Percentiles rank a stretch among this genome's conserved stretches.
Evolutionary conservation across 345 rosid genomes (phyloP).

Genomic region (Moricandia moricandioides): DNA sequence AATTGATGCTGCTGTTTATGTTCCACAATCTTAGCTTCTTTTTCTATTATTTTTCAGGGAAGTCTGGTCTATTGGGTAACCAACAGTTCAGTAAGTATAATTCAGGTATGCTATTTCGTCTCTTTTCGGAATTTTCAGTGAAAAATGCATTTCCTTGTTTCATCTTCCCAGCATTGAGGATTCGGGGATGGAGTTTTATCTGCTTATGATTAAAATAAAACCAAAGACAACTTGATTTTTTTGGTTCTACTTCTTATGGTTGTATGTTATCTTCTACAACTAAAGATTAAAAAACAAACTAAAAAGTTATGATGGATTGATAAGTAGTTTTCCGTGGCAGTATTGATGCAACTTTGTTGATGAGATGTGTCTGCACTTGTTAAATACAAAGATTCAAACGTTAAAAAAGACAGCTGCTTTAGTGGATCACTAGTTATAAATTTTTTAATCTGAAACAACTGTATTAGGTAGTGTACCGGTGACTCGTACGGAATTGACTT

Average conservation of each 20-base stretch:
- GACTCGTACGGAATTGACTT: not conserved
- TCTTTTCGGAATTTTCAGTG: not conserved
- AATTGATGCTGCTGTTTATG: not conserved
- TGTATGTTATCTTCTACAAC: not conserved
- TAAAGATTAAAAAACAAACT: not conserved
- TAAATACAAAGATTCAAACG: not conserved
- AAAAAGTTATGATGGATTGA: not conserved
- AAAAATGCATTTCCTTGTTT: not conserved
- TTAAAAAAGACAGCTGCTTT: not conserved
- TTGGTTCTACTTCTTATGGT: not conserved
- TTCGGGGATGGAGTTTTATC: no score
- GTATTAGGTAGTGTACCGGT: not conserved
- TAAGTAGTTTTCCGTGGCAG: not conserved
- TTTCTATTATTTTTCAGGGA: constrained; percentile 52
- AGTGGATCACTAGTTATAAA: not conserved
- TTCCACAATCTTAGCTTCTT: not conserved
- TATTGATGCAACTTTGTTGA: constrained; percentile 3
- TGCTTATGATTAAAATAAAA: not conserved
- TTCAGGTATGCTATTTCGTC: constrained; percentile 57
- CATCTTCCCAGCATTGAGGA: no score
- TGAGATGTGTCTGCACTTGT: not conserved
- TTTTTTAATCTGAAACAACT: not conserved
- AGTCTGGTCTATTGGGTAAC: constrained; percentile 90
- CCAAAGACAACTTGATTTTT: not conserved
- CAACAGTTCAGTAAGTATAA: constrained; percentile 59